Base-by-base conservation (phyloP, 2,329 filamentous ascomycete genomes). In the Epichloe scottii region DNA sequence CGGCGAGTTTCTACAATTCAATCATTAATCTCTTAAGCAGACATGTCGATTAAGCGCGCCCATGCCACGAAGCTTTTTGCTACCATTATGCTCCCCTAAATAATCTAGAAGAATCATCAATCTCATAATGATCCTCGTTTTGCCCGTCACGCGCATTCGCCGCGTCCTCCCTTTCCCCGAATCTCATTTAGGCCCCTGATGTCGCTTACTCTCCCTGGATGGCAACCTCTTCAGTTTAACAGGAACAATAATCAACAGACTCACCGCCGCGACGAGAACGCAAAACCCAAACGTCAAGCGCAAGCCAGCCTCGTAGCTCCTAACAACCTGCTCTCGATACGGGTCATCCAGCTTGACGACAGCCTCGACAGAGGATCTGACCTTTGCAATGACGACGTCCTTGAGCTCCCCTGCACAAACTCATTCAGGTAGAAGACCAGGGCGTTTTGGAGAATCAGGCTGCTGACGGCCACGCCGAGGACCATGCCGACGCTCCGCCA, bases 401-500 rank as follows among this genome's bases (percentile, higher is more conserved):
- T 81, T 85, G 23, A 80, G 70, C 0, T 71, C 69, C 0, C 83
- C 0, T 71, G 72, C 8, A 90, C 82, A 35, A 76, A 73, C 11
- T 62, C 55, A 4, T 77, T 66, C 5, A 91, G 71, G 56, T 82
- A 83, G 17, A 72, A 67, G 8, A 77, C 66, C 48, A 91, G 68
- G 1, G 78, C 74, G 59, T 89, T 89, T 67, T 91, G 86, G 54
- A 90, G 70, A 7, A 89, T 78, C 52, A 89, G 73, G 61, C 82
- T 86, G 57, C 81, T 85, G 49, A 76, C 70, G 1, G 85, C 81
- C 43, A 90, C 78, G n/a, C 86, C 87, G 60, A 89, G 73, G 1
- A 90, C 85, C 51, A 76, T 77, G 6, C 86, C 87, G 5, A 90
- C 66, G 52, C 78, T 81, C 50, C 86, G 76, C 79, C 84, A 89